Percentiles rank a stretch among this genome's conserved stretches.
Conservation (phyloP, 805 yeast genomes). For the Saturnispora besseyi region DNA sequence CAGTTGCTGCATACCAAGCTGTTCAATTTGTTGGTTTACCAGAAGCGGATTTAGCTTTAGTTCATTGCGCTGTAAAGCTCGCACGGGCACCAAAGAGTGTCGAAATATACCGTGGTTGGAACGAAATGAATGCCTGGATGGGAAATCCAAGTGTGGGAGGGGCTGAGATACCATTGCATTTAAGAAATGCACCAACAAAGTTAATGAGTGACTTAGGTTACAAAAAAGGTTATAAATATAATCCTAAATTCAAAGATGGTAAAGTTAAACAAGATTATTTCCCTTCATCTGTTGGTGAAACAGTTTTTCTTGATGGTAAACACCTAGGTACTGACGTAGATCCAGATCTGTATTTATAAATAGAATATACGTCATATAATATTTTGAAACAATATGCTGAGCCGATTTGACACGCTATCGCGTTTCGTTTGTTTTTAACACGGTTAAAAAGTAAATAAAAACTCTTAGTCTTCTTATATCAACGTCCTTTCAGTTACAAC, state of each 20-base stretch:
- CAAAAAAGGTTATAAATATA: conserved; percentile 77
- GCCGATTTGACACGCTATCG: conserved; percentile 2
- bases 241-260: conserved; percentile 73
- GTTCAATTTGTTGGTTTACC: conserved; percentile 90
- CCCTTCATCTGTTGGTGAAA: conserved; percentile 48
- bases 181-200: conserved; percentile 90
- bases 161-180: conserved; percentile 67
- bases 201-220: conserved; percentile 87
- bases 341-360: conserved; percentile 28
- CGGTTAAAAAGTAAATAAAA: not conserved
- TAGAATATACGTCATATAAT: not conserved
- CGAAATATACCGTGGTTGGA: conserved; percentile 74
- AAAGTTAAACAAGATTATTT: conserved; percentile 64
- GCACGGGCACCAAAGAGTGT: conserved; percentile 84
- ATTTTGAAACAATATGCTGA: not conserved
- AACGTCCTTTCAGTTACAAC: not conserved
- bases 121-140: conserved; percentile 51
- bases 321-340: conserved; percentile 47
- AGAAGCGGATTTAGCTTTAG: conserved; percentile 81
- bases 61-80: conserved; percentile 87
- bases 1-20: conserved; percentile 77
- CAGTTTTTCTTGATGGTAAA: conserved; percentile 43
- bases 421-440: not conserved
- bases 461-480: not conserved
- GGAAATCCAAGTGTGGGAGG: conserved; percentile 51